These are phyloP conservation scores for Anisodus tanguticus DNA, from an alignment of 257 asterid genomes.

Conservation along the genomic window DNA sequence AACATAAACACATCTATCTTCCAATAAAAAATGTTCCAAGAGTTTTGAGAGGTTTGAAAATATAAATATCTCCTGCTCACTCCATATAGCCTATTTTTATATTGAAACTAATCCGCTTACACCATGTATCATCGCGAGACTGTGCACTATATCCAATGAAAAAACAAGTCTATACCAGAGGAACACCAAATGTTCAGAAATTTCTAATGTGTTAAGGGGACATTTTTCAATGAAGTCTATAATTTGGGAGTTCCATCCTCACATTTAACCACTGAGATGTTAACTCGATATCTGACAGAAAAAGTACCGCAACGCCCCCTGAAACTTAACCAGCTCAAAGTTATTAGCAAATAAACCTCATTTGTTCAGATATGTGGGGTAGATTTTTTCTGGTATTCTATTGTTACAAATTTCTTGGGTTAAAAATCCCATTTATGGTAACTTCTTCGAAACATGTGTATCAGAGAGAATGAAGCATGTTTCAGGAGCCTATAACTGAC, in stretches of 20 bases:
- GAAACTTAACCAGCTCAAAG: conserved; percentile 8
- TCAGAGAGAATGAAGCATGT: background rate
- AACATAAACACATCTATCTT: background rate
- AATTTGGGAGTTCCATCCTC: conserved; percentile 23
- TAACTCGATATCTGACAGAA: background rate
- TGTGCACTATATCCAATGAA: background rate
- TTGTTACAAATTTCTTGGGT: background rate
- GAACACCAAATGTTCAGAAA: conserved; percentile 9
- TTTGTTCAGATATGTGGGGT: background rate
- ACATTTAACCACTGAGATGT: background rate
- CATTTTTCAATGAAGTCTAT: background rate
- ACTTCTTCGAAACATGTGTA: background rate
- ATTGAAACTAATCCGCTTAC: background rate
- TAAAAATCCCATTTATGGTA: background rate
- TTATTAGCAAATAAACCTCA: background rate
- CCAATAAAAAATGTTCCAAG: background rate
- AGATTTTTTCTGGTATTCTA: conserved; percentile 15
- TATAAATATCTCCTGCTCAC: conserved; percentile 3
- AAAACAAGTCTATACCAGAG: background rate
- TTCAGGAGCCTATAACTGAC: background rate
- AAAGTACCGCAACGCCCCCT: background rate
- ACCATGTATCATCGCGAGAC: background rate
- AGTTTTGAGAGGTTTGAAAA: background rate
- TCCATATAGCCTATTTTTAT: background rate
- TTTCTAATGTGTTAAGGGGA: background rate